Evolutionary conservation across 257 asterid species (phyloP).

Genomic region (Ilex aquifolium): DNA sequence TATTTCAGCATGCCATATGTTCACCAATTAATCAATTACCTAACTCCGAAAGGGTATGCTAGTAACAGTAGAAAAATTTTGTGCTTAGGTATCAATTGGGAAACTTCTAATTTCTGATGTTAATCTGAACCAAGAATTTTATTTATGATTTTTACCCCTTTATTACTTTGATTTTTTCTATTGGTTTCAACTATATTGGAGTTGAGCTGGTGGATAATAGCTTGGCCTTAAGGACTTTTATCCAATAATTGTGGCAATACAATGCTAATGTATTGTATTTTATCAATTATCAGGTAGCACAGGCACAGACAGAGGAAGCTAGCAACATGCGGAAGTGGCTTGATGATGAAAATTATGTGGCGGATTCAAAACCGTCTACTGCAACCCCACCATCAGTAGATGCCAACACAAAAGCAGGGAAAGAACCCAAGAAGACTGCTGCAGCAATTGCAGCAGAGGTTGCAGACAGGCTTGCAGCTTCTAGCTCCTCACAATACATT

Average conservation of each 20-base stretch:
- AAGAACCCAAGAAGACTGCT: conserved; percentile 53
- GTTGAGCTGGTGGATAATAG: too few species aligned
- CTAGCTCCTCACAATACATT: conserved; percentile 82
- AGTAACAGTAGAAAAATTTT: too few species aligned
- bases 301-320: conserved; percentile 70
- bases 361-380: conserved; percentile 30
- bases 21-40: too few species aligned
- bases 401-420: conserved; percentile 25
- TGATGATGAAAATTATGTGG: conserved; percentile 45
- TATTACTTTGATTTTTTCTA: too few species aligned
- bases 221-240: too few species aligned
- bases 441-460: conserved; percentile 86
- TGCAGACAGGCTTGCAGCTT: conserved; percentile 81
- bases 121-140: too few species aligned
- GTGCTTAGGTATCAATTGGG: too few species aligned
- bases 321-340: conserved; percentile 41
- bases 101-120: too few species aligned
- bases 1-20: too few species aligned
- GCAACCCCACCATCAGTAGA: conserved; percentile 17
- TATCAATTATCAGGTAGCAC: conserved; percentile 58
- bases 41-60: too few species aligned
- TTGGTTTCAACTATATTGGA: too few species aligned
- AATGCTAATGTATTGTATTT: conserved; percentile 5
- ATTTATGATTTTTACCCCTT: too few species aligned
- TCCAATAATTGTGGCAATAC: neutral